Percentiles rank a stretch among this genome's conserved stretches.
Evolutionary conservation across 2,329 filamentous ascomycete genomes (phyloP).

Genomic region (Sporothrix variecibatus): DNA sequence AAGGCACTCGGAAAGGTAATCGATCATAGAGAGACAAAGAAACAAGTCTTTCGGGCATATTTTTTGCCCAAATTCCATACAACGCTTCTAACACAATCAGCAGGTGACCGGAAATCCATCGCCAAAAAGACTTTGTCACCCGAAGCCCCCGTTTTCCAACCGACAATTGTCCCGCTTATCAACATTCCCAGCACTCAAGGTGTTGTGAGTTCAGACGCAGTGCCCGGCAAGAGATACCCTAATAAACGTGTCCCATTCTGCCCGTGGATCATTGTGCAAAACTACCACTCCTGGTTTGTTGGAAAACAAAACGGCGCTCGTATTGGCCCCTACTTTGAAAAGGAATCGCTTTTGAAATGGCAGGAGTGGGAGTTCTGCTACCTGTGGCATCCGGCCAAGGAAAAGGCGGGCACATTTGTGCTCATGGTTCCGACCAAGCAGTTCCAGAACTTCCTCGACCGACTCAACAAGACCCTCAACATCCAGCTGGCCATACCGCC

Average conservation of each 20-base stretch:
- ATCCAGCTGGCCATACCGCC: constrained; percentile 60
- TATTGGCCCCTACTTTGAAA: constrained; percentile 56
- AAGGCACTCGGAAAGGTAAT: background rate
- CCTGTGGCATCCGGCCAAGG: constrained; percentile 54
- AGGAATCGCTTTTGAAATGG: constrained; percentile 56
- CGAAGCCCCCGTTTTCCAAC: background rate
- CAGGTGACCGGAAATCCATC: background rate
- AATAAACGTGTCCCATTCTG: constrained; percentile 41
- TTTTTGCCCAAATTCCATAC: background rate
- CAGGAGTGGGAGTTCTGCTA: constrained; percentile 77
- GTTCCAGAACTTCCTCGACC: constrained; percentile 62
- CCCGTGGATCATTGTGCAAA: constrained; percentile 55
- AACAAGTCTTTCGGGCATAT: background rate
- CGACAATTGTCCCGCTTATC: background rate
- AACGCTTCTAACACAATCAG: background rate
- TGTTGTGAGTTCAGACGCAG: background rate
- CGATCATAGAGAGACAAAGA: too few relatives aligned
- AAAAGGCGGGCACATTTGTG: constrained; percentile 52
- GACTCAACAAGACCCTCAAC: constrained; percentile 62
- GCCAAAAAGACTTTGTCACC: background rate
- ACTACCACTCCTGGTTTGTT: constrained; percentile 63
- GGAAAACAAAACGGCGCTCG: constrained; percentile 53
- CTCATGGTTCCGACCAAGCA: constrained; percentile 70
- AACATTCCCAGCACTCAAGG: background rate
- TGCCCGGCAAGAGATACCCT: background rate